Conservation (phyloP, 192 early-diverging fungal species). For the Obelidium mucronatum region DNA sequence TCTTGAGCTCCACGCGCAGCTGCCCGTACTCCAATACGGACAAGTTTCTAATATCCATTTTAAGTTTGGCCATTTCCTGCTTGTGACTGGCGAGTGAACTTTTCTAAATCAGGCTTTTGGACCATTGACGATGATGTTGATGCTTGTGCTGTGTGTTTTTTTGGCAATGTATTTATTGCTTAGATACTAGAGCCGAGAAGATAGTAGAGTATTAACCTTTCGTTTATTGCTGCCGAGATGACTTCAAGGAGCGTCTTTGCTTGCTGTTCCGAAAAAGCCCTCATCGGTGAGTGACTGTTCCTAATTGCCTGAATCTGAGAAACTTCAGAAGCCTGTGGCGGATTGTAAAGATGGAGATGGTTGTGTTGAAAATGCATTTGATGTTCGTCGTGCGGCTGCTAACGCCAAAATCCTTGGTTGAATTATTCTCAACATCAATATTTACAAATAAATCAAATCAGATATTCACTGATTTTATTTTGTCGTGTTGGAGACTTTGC, state of each 20-base stretch:
- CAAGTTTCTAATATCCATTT: conserved; percentile 33
- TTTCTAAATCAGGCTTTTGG: background rate
- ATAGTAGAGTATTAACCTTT: conserved; percentile 24
- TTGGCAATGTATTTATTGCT: background rate
- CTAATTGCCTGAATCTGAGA: too few species aligned
- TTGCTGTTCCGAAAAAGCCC: conserved; percentile 3
- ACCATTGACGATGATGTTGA: background rate
- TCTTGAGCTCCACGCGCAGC: conserved; percentile 20
- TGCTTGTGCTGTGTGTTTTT: background rate
- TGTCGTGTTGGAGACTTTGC: too few species aligned
- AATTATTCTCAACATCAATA: too few species aligned
- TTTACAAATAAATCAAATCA: too few species aligned
- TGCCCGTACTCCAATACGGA: conserved; percentile 28
- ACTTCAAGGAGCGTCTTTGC: background rate
- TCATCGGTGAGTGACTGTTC: background rate
- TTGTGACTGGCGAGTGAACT: conserved; percentile 10
- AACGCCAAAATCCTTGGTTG: too few species aligned
- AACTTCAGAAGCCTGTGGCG: too few species aligned
- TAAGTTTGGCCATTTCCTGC: conserved; percentile 6
- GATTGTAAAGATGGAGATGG: too few species aligned
- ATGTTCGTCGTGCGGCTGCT: too few species aligned
- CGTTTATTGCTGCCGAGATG: conserved; percentile 8
- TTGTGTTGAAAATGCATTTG: too few species aligned
- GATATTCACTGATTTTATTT: too few species aligned
- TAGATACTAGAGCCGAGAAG: too few species aligned